Evolutionary conservation across 108 stramenopile species (phyloP), one percentile per base, ranked within the genome.

Genomic region (Mayamaea pseudoterrestris): DNA sequence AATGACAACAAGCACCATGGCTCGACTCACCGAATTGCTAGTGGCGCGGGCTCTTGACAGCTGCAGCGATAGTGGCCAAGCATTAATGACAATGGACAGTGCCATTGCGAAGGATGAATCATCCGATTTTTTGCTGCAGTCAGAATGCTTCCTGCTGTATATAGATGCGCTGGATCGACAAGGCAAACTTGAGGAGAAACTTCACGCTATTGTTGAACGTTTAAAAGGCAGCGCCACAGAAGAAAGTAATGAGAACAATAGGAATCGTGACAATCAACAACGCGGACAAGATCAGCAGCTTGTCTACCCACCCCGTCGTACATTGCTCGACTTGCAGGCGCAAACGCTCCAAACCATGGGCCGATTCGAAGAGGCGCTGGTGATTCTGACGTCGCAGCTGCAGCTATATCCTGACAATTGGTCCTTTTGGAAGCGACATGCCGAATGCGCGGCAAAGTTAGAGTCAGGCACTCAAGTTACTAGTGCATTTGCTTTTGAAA

Each of bases 341-440:
- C n/a, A 35, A 12, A 26, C 68, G 12, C 55, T 67, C 26, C 26
- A 55, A 8, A 45, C 68, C 14, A 27, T 78, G 30, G 50, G 63
- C 1, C 52, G 55, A 37, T 50, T 35, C 26, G 64, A 68, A 5
- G 65, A 69, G 29, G 78, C 71, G 0, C 51, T 50, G 30, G 45
- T 24, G 12, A 58, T 70, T 12, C 73, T 71, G 23, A 71, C 78
- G 56, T 26, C 47, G 20, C 65, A 81, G 16, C 28, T 88, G 13
- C 25, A 16, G 0, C 26, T 37, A 8, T 61, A 73, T 44, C 80
- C 78, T 3, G 85, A 81, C 53, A 65, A 88, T 30, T 88, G 81
- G 81, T 60, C 65, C 5, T 83, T 76, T 55, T 88, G 81, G 86
- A 63, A 71, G 37, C 61, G 57, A 5, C 56, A 80, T 50, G 20